phyloP scores from a whole-genome alignment of 2,329 filamentous ascomycete genomes.

The Trichoderma asperellum region DNA sequence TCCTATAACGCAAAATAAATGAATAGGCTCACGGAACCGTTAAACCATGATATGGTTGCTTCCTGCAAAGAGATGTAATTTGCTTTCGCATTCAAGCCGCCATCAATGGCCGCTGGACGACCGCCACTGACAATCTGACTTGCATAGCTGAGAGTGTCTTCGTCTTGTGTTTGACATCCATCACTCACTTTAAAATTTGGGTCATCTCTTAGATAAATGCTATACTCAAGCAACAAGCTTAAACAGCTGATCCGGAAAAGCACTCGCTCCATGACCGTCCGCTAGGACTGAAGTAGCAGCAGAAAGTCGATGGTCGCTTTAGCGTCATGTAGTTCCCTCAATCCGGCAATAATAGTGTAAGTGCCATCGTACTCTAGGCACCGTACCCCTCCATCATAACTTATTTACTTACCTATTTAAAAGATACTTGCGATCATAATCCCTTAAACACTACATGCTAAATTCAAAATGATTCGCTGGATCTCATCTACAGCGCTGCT shows the following conservation, averaged over 20 bases:
- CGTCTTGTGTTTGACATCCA: background rate
- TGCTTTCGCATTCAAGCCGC: background rate
- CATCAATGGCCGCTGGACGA: background rate
- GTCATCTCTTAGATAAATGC: background rate
- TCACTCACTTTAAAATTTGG: background rate
- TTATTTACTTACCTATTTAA: background rate
- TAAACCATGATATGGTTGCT: background rate
- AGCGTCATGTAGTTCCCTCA: background rate
- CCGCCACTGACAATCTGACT: background rate
- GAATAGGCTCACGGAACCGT: too few species aligned
- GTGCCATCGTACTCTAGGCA: background rate
- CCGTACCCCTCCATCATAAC: background rate
- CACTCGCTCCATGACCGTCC: background rate
- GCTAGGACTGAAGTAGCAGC: background rate
- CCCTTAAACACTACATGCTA: background rate
- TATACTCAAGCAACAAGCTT: background rate
- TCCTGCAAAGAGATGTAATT: background rate
- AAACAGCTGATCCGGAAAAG: background rate
- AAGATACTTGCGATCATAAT: background rate
- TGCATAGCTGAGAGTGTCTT: background rate
- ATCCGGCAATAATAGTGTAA: background rate
- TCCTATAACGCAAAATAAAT: too few species aligned
- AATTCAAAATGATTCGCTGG: conserved; percentile 3
- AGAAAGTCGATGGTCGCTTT: background rate
- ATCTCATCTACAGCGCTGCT: background rate